A percentile compares a stretch with the other conserved stretches of the same genome.
These are phyloP conservation scores for Hericium coralloides DNA, from an alignment of 768 basidiomycete species.

Conservation along the genomic window DNA sequence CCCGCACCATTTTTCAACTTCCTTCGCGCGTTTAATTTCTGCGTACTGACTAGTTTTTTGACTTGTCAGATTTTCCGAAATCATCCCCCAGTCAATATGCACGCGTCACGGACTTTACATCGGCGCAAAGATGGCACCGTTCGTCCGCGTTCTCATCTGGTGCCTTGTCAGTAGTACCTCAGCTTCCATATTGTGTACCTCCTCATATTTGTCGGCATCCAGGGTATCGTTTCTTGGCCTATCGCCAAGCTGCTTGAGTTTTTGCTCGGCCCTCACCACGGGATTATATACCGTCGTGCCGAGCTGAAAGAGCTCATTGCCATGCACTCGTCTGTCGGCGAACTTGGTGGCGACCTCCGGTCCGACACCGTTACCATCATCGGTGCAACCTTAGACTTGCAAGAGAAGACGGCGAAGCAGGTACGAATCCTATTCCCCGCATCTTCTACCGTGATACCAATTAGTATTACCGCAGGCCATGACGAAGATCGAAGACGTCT, in stretches of 20 bases:
- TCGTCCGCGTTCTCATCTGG: constrained; percentile 62
- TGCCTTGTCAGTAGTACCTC: constrained; percentile 43
- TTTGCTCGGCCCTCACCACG: constrained; percentile 75
- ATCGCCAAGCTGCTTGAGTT: constrained; percentile 76
- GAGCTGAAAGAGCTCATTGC: constrained; percentile 86
- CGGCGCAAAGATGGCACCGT: constrained; percentile 76
- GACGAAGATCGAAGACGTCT: constrained; percentile 72
- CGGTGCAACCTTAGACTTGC: constrained; percentile 80
- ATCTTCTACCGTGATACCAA: neutral
- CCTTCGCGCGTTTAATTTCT: neutral
- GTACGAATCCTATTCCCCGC: constrained; percentile 1
- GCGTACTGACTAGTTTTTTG: too few species aligned
- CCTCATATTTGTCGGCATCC: neutral
- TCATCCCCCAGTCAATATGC: constrained; percentile 90
- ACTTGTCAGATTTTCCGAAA: constrained; percentile 69
- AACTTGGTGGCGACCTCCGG: constrained; percentile 80
- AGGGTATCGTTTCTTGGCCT: constrained; percentile 79
- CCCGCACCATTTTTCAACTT: neutral
- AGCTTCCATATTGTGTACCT: neutral
- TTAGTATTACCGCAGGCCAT: constrained; percentile 41
- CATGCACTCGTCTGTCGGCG: constrained; percentile 66
- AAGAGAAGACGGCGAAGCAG: constrained; percentile 73
- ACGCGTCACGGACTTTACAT: constrained; percentile 85
- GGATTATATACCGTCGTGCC: constrained; percentile 79
- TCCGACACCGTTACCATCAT: constrained; percentile 85